phyloP scores from a whole-genome alignment of 208 protist genomes.

The Leishmania braziliensis region DNA sequence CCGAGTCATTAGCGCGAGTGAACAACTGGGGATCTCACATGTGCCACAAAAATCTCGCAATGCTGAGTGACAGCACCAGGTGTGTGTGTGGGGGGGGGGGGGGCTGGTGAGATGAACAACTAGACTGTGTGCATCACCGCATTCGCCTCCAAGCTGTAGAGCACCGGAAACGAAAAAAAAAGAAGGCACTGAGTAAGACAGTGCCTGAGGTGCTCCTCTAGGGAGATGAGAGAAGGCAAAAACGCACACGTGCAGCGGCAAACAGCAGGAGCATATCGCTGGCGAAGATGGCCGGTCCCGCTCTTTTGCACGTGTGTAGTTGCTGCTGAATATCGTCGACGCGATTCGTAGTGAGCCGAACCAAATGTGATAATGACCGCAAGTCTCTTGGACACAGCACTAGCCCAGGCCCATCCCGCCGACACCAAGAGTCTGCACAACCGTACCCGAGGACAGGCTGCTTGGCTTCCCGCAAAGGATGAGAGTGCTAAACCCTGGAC shows the following conservation, averaged over 20 bases:
- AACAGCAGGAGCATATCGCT: not conserved
- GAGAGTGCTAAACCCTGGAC: not conserved
- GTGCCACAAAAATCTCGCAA: not conserved
- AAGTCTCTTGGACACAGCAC: not conserved
- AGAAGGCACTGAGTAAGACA: not conserved
- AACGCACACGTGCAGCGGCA: not conserved
- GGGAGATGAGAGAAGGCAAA: not conserved
- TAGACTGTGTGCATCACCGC: not conserved
- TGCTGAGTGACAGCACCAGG: not conserved
- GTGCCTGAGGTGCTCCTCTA: not conserved
- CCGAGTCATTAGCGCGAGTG: not conserved
- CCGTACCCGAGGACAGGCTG: not conserved
- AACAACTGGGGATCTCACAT: not conserved
- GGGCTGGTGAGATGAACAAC: not conserved
- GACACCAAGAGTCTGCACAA: not conserved
- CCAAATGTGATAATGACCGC: not conserved
- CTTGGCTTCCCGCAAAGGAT: not conserved
- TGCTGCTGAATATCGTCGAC: not conserved
- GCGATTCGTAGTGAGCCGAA: too few relatives aligned
- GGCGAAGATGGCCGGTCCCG: not conserved
- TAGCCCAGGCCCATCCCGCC: not conserved
- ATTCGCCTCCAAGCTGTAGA: not conserved
- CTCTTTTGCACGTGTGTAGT: not conserved
- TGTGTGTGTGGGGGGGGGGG: not conserved
- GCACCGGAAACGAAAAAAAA: not conserved